Base-by-base conservation (phyloP, 106 monocot species). In the Allium fistulosum region DNA sequence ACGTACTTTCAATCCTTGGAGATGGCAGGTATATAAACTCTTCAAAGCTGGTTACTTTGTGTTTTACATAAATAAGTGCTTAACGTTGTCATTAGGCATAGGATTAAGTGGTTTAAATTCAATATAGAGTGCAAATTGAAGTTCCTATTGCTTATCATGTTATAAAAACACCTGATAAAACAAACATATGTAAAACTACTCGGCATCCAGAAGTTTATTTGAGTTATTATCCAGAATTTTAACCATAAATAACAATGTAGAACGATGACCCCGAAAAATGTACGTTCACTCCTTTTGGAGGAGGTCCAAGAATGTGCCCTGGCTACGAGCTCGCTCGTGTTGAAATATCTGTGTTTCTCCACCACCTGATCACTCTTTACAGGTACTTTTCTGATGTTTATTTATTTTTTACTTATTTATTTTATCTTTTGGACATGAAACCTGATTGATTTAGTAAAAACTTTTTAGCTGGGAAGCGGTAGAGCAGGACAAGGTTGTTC, bases 311-410 rank as follows among this genome's bases (percentile, higher is more conserved):
- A 16, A 58, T 96, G 37, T 96, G 96, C 55, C 96, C 96, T 0
- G 96, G 91, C 17, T 96, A 83, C 48, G 96, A 96, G 76, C 86
- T 96, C 11, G 88, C 88, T 11, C 81, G 86, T 0, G 79, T 92
- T 7, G 91, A 92, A 78, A 78, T 96, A 18, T 83, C 91, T 16
- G 76, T 96, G 45, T 96, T 96, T 71, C 88, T 96, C 49, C 96
- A 96, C 46, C 73, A 88, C 72, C 78, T 96, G 3, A 74, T 92
- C 70, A 92, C 96, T 26, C 62, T 78, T n/a, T 84, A 84, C 68
- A 91, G 81, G 91, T 90, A 78, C n/a, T n/a, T 17, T 48, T 47
- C 10, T 1, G 0, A 4, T 28, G 0, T 66, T 2, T 22, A 22
- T 22, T 22, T 22, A 22, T 22, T 63, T 15, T 47, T 2, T 48